A percentile compares a stretch with the other conserved stretches of the same genome.
These are phyloP conservation scores for Kurtzmaniella quercitrusa DNA, from an alignment of 1,139 yeast species.

Conservation along the genomic window DNA sequence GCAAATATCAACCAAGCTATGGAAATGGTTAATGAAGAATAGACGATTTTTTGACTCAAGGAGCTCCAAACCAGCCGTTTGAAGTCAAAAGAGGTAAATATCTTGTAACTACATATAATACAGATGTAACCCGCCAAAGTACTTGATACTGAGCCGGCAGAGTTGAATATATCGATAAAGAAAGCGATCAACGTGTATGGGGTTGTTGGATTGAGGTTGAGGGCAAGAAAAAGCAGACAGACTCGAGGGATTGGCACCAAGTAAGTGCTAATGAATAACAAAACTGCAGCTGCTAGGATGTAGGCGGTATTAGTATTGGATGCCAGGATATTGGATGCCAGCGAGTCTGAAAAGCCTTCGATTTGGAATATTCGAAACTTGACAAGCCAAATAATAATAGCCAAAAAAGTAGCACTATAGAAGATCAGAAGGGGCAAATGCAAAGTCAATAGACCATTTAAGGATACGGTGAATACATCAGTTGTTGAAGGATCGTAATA, in stretches of 20 bases:
- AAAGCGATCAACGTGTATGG: slow-evolving; percentile 23
- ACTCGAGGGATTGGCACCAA: slow-evolving; percentile 20
- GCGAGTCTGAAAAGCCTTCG: not conserved
- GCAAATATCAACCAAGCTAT: not conserved
- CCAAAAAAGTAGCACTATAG: slow-evolving; percentile 14
- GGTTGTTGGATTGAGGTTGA: slow-evolving; percentile 24
- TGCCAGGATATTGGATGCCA: not conserved
- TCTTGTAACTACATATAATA: slow-evolving; percentile 13
- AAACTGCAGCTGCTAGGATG: slow-evolving; percentile 12
- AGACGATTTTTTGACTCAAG: not conserved
- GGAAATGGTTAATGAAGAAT: not conserved
- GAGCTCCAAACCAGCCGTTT: not conserved
- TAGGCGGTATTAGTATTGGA: slow-evolving; percentile 7
- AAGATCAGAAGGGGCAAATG: slow-evolving; percentile 11
- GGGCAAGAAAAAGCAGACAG: slow-evolving; percentile 22
- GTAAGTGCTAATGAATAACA: slow-evolving; percentile 13
- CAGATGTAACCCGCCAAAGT: slow-evolving; percentile 17
- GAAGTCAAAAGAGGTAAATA: not conserved
- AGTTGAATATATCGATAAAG: slow-evolving; percentile 16
- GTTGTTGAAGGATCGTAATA: slow-evolving; percentile 4
- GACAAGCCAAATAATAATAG: slow-evolving; percentile 12
- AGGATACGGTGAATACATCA: slow-evolving; percentile 3
- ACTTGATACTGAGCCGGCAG: slow-evolving; percentile 10
- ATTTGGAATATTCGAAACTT: slow-evolving; percentile 7
- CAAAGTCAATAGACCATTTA: not conserved